Evolutionary conservation across 495 filamentous ascomycete species (phyloP), one percentile per base, ranked within the genome.

Genomic region (Letharia columbiana): DNA sequence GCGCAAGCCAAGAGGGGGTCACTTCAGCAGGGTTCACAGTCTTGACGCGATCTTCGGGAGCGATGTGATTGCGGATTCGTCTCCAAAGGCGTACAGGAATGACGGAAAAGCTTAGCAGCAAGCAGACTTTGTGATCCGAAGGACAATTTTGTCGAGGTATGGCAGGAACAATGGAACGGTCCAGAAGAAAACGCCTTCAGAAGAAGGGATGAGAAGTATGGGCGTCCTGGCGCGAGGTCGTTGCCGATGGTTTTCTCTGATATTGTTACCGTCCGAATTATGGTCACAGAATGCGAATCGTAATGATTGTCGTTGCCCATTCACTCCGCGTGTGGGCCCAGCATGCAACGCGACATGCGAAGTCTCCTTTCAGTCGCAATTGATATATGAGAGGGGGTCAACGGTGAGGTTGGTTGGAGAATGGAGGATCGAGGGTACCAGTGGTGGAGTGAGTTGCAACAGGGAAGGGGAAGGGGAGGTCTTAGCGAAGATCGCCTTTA

Each of bases 1-100:
- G 52, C 41, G 52, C 63, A 47, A 37, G 50, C 54, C 37, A 45
- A 33, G 39, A 58, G 23, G 20, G 42, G 63, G 33, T 60, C 54
- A 37, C 13, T 57, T 57, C 54, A 57, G 54, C 17, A 20, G 33
- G 54, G 15, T 3, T 35, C 39, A 20, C 3, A 39, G 10, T 57
- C 54, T 37, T 20, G 54, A 57, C 33, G 33, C 33, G 54, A 9
- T 57, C 9, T 20, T 35, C 20, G 54, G 54, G 31, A 37, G 54
- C 31, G 8, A 15, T 57, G 13, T 57, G 31, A 57, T 37, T 37
- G 31, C 31, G 33, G 23, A 37, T 13, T 57, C 33, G 54, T 18
- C 31, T 37, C 54, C 31, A 20, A 57, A 4, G 31, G 54, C 15
- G 31, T 57, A 3, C 23, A 9, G 17, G 54, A 12, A 3, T 4